Evolutionary conservation across 1,284 basidiomycete genomes (phyloP).

Genomic region (Bondarzewia mesenterica): DNA sequence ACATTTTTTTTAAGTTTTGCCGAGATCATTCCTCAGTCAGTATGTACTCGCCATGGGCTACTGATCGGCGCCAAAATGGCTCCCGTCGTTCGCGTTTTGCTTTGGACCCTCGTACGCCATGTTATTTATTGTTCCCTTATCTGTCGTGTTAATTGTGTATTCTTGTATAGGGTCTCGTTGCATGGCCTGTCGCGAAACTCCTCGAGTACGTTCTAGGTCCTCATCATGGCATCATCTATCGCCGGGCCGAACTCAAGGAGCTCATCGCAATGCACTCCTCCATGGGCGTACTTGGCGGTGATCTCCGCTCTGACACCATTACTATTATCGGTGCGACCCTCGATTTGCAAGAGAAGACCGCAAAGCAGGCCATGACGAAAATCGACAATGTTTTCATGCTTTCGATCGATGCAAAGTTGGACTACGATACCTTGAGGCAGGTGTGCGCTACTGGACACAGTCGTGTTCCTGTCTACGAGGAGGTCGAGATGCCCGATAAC

Average conservation of each 20-base stretch:
- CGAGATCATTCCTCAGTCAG: conserved; percentile 87
- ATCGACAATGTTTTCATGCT: conserved; percentile 79
- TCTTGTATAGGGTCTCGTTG: conserved; percentile 51
- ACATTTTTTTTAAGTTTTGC: conserved; percentile 49
- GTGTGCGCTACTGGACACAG: conserved; percentile 78
- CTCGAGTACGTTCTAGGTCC: conserved; percentile 57
- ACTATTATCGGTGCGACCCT: conserved; percentile 72
- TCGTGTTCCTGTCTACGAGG: conserved; percentile 68
- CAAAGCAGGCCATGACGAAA: conserved; percentile 70
- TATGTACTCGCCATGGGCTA: conserved; percentile 89
- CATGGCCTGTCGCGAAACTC: conserved; percentile 75
- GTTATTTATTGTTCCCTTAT: not conserved
- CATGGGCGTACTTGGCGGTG: conserved; percentile 50
- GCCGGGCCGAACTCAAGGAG: conserved; percentile 59
- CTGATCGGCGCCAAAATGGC: conserved; percentile 90
- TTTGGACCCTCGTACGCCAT: conserved; percentile 56
- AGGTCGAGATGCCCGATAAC: conserved; percentile 49
- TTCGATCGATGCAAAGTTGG: conserved; percentile 70
- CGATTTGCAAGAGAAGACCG: conserved; percentile 62
- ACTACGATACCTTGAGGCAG: conserved; percentile 68
- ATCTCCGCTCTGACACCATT: conserved; percentile 66
- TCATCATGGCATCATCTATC: conserved; percentile 55
- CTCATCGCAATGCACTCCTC: conserved; percentile 65
- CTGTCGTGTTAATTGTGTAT: not conserved
- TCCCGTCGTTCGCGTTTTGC: conserved; percentile 62